Conservation (phyloP, 768 basidiomycete genomes). For the Pseudohyphozyma bogoriensis region DNA sequence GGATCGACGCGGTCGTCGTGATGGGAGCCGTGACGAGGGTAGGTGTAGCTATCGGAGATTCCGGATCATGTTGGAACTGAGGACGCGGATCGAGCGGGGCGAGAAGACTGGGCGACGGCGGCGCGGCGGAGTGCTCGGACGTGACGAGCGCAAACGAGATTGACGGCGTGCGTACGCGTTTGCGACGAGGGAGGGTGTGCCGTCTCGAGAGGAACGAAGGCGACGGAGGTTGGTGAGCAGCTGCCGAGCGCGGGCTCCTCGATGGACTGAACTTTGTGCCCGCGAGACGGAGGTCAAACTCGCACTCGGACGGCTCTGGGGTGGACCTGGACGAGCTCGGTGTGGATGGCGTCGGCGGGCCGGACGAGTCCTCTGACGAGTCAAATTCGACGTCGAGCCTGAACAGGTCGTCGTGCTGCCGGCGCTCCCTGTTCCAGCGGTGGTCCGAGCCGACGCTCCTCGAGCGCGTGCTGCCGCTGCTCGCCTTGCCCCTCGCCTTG, state of each 20-base stretch:
- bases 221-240: not conserved
- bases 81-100: not conserved
- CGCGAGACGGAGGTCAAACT: not conserved
- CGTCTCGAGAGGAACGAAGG: not conserved
- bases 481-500: not conserved
- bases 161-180: not conserved
- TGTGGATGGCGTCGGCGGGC: not conserved
- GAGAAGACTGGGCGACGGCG: not conserved
- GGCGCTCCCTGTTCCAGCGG: not conserved
- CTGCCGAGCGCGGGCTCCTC: not conserved
- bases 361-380: not conserved
- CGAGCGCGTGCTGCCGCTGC: not conserved
- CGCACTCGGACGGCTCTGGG: slow-evolving; percentile 20
- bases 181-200: slow-evolving; percentile 10
- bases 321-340: not conserved
- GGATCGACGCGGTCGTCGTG: not conserved
- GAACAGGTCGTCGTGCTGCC: not conserved
- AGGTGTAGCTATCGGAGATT: not conserved
- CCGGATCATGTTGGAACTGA: not conserved
- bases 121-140: not conserved
- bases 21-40: not conserved
- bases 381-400: slow-evolving; percentile 3
- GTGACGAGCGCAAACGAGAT: not conserved
- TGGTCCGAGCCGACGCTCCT: not conserved
- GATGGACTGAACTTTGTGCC: not conserved